phyloP scores from a whole-genome alignment of 78 protist genomes.

The Corallochytrium limacisporum region DNA sequence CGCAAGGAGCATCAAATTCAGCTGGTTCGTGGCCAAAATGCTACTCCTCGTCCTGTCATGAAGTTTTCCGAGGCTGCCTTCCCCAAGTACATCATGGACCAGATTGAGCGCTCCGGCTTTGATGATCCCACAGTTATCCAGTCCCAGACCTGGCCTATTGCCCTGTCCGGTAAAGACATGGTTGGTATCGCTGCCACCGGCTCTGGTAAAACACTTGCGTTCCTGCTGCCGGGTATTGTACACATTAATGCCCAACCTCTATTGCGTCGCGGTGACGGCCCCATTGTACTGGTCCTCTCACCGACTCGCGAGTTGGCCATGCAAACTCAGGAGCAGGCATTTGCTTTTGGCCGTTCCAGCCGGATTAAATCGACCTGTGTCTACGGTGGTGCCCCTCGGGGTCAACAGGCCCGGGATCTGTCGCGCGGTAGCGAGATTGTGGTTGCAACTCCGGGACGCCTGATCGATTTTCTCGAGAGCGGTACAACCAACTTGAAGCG shows the following conservation, averaged over 20 bases:
- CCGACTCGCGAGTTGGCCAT: constrained; percentile 97
- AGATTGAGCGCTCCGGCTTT: constrained; percentile 35
- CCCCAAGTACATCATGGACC: constrained; percentile 8
- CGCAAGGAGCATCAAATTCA: not conserved
- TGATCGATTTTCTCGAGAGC: constrained; percentile 75
- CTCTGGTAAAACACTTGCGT: constrained; percentile 95
- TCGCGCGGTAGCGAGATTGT: constrained; percentile 52
- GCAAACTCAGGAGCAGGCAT: constrained; percentile 65
- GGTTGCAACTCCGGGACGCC: constrained; percentile 98
- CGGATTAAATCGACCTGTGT: constrained; percentile 36
- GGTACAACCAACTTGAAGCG: constrained; percentile 55
- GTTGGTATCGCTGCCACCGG: constrained; percentile 93
- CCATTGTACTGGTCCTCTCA: constrained; percentile 76
- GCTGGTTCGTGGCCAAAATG: not conserved
- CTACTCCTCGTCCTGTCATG: constrained; percentile 40
- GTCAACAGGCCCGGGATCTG: constrained; percentile 45
- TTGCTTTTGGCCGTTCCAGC: constrained; percentile 15
- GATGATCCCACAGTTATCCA: constrained; percentile 88
- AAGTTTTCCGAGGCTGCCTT: constrained; percentile 37
- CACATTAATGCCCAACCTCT: constrained; percentile 53
- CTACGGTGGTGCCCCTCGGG: constrained; percentile 90
- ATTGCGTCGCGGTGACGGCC: constrained; percentile 71
- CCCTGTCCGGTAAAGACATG: constrained; percentile 68
- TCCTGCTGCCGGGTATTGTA: constrained; percentile 69
- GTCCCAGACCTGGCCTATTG: constrained; percentile 88